Evolutionary conservation across 2,329 filamentous ascomycete genomes (phyloP), one percentile per base, ranked within the genome.

Genomic region (Trichophyton benhamiae): DNA sequence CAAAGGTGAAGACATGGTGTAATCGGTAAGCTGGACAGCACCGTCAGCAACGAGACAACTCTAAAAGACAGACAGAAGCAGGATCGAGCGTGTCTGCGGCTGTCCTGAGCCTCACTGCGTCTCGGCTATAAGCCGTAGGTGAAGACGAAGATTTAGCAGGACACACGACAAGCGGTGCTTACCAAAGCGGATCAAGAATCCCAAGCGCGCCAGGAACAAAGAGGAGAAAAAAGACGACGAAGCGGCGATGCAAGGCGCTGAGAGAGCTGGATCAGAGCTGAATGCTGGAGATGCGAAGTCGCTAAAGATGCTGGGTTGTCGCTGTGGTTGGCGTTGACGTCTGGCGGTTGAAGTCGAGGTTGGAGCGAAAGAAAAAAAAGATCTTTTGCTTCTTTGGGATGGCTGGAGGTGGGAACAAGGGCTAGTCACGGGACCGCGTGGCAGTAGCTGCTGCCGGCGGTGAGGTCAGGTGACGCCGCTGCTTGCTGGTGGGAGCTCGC

Each of bases 1-100:
- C 75, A 90, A 82, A 78, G 87, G 86, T 73, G 85, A 84, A 78
- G 87, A 83, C 87, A 90, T 82, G 70, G 67, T 76, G 68, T 62
- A 62, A 64, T 63, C 61, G 62, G 65, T 65, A 63, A 64, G 64
- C 55, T 58, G 55, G 41, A 58, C 36, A 33, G 25, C 27, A 59
- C 2, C 6, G 17, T 58, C 55, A 58, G 55, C 65, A 68, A 65
- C 42, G 9, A 9, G 9, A 20, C 15, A 1, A 44, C 25, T 13
- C 15, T 36, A 44, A 20, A 1, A 44, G 3, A 27, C 13, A 27
- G 38, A 44, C 57, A 22, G 15, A 27, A 55, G 33, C 3, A 55
- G 20, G 13, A n/a, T n/a, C 49, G 27, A 7, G 27, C 15, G 13
- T n/a, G 5, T 27, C 27, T 27, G 25, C 13, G 6, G n/a, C 8